A percentile compares a stretch with the other conserved stretches of the same genome.
These are phyloP conservation scores for Rhododendron molle DNA, from an alignment of 148 eudicot genomes.

Conservation along the genomic window DNA sequence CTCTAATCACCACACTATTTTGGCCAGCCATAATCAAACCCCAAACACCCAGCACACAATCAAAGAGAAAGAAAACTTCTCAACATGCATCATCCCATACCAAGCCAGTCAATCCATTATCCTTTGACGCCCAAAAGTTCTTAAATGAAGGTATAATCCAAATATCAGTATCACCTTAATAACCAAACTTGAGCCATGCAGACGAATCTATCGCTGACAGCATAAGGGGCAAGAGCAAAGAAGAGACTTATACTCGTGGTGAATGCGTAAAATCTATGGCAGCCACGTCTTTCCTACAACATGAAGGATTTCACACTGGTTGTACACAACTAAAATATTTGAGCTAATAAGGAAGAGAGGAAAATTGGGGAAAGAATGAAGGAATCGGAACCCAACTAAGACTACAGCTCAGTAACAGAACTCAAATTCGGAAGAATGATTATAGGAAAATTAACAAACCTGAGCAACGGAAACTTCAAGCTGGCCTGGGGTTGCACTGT, in stretches of 20 bases:
- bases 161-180: not conserved
- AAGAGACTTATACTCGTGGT: not conserved
- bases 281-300: not conserved
- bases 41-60: not conserved
- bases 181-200: not conserved
- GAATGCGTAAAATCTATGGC: not conserved
- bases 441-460: constrained; percentile 26
- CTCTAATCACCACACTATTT: not conserved
- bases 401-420: not conserved
- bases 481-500: constrained; percentile 22
- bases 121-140: not conserved
- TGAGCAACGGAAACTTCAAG: constrained; percentile 19
- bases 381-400: not conserved
- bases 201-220: not conserved
- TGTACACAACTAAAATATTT: not conserved
- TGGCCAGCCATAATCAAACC: not conserved
- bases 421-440: not conserved
- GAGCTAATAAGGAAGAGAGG: not conserved
- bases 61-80: not conserved
- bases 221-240: not conserved
- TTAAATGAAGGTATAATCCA: not conserved
- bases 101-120: not conserved
- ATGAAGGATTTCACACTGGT: not conserved
- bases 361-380: not conserved
- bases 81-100: not conserved